phyloP scores from a whole-genome alignment of 495 filamentous ascomycete genomes.

The Annulohypoxylon stygium region DNA sequence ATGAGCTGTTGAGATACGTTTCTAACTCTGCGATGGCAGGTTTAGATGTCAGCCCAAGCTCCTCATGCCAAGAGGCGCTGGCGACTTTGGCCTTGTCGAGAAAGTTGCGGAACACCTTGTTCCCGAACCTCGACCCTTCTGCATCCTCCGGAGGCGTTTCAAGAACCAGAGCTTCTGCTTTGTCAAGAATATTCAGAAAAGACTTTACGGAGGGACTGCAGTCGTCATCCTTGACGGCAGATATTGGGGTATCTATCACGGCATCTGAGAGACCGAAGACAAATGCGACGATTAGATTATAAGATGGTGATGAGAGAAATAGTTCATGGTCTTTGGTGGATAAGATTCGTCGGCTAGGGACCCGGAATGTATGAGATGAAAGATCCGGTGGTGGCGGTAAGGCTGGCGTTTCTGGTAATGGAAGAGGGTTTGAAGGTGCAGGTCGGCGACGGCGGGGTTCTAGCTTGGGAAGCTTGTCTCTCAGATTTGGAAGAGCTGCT shows the following conservation, averaged over 20 bases:
- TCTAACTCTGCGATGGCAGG: slow-evolving; percentile 76
- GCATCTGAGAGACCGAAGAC: slow-evolving; percentile 88
- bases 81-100: slow-evolving; percentile 76
- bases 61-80: slow-evolving; percentile 68
- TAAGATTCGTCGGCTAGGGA: slow-evolving; percentile 82
- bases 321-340: slow-evolving; percentile 82
- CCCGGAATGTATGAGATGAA: slow-evolving; percentile 70
- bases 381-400: slow-evolving; percentile 77
- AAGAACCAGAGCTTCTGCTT: slow-evolving; percentile 71
- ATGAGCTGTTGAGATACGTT: slow-evolving; percentile 83
- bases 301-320: slow-evolving; percentile 83
- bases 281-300: slow-evolving; percentile 82
- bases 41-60: slow-evolving; percentile 65
- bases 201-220: slow-evolving; percentile 69
- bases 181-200: slow-evolving; percentile 78
- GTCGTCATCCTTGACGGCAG: slow-evolving; percentile 68
- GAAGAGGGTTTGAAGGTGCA: slow-evolving; percentile 68
- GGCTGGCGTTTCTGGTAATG: slow-evolving; percentile 77
- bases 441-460: slow-evolving; percentile 71
- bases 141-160: slow-evolving; percentile 84
- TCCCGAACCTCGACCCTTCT: slow-evolving; percentile 92
- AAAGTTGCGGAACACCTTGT: slow-evolving; percentile 87
- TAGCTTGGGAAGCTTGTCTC: slow-evolving; percentile 75
- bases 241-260: slow-evolving; percentile 80
- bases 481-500: slow-evolving; percentile 67